These are phyloP conservation scores for Thermochaetoides dissita DNA, from an alignment of 2,329 filamentous ascomycete genomes.

Conservation along the genomic window DNA sequence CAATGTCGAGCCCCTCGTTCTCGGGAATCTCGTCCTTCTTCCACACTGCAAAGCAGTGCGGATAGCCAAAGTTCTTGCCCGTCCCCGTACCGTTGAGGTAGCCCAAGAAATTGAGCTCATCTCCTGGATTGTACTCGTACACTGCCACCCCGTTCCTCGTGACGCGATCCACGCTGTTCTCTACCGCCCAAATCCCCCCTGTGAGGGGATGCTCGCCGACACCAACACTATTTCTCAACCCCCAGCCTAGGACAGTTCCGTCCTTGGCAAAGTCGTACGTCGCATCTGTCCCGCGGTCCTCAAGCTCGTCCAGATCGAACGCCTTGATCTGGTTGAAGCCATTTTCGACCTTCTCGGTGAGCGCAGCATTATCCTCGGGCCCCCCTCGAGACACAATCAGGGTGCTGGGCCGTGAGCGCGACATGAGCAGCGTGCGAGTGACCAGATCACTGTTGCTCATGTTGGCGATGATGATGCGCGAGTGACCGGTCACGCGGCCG, in stretches of 20 bases:
- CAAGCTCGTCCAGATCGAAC: constrained; percentile 20
- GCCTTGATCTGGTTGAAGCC: constrained; percentile 50
- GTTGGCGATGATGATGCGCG: constrained; percentile 38
- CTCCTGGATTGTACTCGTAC: constrained; percentile 55
- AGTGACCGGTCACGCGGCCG: constrained; percentile 27
- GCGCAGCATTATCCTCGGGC: constrained; percentile 40
- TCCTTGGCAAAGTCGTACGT: constrained; percentile 34
- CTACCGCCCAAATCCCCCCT: constrained; percentile 45
- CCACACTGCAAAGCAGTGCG: constrained; percentile 54
- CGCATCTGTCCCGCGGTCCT: constrained; percentile 8
- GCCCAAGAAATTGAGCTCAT: constrained; percentile 62
- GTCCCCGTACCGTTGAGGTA: constrained; percentile 29
- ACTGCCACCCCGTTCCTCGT: constrained; percentile 44
- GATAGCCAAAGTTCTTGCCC: constrained; percentile 48
- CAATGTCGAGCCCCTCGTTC: constrained; percentile 26
- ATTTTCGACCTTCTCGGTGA: constrained; percentile 29
- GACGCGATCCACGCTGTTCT: constrained; percentile 57
- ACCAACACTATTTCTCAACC: constrained; percentile 58
- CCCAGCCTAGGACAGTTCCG: constrained; percentile 46
- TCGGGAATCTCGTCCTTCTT: constrained; percentile 32
- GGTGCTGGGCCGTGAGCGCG: constrained; percentile 33
- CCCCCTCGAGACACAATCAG: constrained; percentile 51
- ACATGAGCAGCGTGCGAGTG: constrained; percentile 48
- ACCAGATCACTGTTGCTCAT: constrained; percentile 47
- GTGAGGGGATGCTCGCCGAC: constrained; percentile 46